Evolutionary conservation across 2,329 filamentous ascomycete genomes (phyloP), one percentile per base, ranked within the genome.

Genomic region (Daldinia sp.): DNA sequence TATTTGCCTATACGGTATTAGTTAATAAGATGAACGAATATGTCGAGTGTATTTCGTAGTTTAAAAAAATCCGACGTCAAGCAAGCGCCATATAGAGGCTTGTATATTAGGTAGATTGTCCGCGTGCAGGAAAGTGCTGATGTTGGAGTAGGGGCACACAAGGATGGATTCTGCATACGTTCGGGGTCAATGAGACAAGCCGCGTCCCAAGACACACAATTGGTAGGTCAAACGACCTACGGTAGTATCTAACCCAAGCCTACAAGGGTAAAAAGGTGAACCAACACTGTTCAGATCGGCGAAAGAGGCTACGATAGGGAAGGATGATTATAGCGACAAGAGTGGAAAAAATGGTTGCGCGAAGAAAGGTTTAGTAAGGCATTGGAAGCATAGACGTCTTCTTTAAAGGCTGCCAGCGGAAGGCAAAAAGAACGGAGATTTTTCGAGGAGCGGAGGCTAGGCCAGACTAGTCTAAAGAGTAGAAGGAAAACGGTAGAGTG

Each of bases 101-200:
- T 15, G 39, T 52, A 58, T 54, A 34, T n/a, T n/a, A n/a, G n/a
- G n/a, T 41, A 54, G 23, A 45, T 30, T 64, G 35, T 29, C 30
- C 43, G 25, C 25, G 50, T 53, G 58, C 39, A 27, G 50, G 58
- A 30, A n/a, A 19, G 57, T 63, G 58, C 58, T 35, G 51, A 35
- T 57, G 58, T 66, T 66, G 59, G 63, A 65, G 65, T 57, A 61
- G 61, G 58, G 68, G 39, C 63, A 70, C 53, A 71, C 65, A 70
- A 69, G 57, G 67, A 60, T 60, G 37, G 37, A 50, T 23, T 60
- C 58, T 64, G 70, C 68, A 69, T 70, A 67, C 63, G 64, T 64
- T 60, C 39, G 55, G 39, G 58, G 61, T 67, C 35, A 61, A 69
- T 59, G 65, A 66, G 55, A 62, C 58, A 52, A 62, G 57, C 21